Conservation (phyloP, 768 basidiomycete species). For the Termitomyces sp. region DNA sequence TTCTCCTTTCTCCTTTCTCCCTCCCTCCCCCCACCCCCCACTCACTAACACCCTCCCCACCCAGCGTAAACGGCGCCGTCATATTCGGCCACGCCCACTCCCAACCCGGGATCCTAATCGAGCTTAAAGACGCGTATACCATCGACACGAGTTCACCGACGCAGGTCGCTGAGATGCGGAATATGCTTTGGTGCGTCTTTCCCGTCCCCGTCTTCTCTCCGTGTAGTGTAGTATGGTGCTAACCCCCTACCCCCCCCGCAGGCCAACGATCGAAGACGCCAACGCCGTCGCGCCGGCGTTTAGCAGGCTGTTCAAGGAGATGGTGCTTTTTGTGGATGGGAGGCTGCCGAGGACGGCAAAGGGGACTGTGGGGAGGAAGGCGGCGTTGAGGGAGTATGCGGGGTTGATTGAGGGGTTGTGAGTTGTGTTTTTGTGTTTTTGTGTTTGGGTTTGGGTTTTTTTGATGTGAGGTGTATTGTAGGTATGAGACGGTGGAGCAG, state of each 20-base stretch:
- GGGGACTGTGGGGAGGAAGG: conserved; percentile 40
- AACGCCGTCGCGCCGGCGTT: conserved; percentile 36
- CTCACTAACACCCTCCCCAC: too few species aligned
- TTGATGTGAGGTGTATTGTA: neutral
- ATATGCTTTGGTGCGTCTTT: conserved; percentile 34
- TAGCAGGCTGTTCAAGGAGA: conserved; percentile 47
- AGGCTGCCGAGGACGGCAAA: conserved; percentile 44
- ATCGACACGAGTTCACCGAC: conserved; percentile 19
- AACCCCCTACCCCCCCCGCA: too few species aligned
- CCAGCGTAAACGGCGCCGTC: conserved; percentile 21
- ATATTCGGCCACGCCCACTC: conserved; percentile 35
- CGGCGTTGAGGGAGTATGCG: conserved; percentile 33
- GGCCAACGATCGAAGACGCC: conserved; percentile 37
- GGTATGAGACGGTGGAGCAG: conserved; percentile 25
- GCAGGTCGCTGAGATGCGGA: conserved; percentile 24
- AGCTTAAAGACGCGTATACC: conserved; percentile 13
- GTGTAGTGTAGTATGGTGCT: too few species aligned
- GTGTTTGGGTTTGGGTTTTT: neutral
- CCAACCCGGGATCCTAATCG: conserved; percentile 24
- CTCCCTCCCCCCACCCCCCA: too few species aligned
- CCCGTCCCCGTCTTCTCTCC: too few species aligned
- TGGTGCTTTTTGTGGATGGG: conserved; percentile 40
- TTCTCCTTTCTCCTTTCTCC: too few species aligned
- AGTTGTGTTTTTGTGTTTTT: too few species aligned
- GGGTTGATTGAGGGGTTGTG: conserved; percentile 39